phyloP scores from a whole-genome alignment of 2,329 filamentous ascomycete genomes.

The Epichloe coenophiala region DNA sequence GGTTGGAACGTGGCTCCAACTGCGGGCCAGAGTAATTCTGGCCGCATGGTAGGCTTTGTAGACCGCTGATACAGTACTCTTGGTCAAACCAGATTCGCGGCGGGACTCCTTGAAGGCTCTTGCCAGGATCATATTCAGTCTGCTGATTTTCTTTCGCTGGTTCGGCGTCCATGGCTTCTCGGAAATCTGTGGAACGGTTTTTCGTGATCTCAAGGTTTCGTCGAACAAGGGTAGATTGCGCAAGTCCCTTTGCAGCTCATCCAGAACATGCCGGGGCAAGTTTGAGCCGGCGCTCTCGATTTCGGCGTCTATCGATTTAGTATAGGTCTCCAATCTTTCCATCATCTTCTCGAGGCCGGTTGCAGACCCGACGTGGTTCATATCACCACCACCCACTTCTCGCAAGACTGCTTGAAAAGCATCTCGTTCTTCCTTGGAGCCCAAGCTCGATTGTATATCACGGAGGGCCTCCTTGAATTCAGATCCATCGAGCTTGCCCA shows the following conservation, averaged over 20 bases:
- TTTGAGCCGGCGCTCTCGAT: constrained; percentile 19
- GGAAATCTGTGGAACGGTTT: constrained; percentile 21
- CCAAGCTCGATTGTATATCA: constrained; percentile 25
- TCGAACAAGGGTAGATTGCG: constrained; percentile 13
- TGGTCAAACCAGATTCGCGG: constrained; percentile 15
- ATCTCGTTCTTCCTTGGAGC: constrained; percentile 18
- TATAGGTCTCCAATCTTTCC: constrained; percentile 21
- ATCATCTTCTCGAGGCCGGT: constrained; percentile 23
- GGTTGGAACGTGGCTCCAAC: constrained; percentile 42
- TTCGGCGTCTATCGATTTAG: constrained; percentile 20
- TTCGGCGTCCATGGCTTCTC: constrained; percentile 23
- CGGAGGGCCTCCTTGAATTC: constrained; percentile 23
- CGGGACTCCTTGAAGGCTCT: constrained; percentile 16
- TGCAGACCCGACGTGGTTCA: constrained; percentile 18
- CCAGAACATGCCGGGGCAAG: constrained; percentile 19
- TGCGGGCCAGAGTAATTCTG: constrained; percentile 27
- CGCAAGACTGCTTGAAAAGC: constrained; percentile 23
- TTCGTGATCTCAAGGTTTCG: constrained; percentile 10
- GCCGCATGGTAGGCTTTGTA: constrained; percentile 39
- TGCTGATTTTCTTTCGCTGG: constrained; percentile 24
- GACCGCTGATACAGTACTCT: constrained; percentile 23
- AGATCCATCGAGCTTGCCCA: constrained; percentile 22
- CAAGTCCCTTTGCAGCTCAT: constrained; percentile 19
- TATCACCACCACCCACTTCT: constrained; percentile 17
- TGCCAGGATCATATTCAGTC: constrained; percentile 20